These are phyloP conservation scores for Flagelloscypha sp. DNA, from an alignment of 768 basidiomycete genomes.

Conservation along the genomic window DNA sequence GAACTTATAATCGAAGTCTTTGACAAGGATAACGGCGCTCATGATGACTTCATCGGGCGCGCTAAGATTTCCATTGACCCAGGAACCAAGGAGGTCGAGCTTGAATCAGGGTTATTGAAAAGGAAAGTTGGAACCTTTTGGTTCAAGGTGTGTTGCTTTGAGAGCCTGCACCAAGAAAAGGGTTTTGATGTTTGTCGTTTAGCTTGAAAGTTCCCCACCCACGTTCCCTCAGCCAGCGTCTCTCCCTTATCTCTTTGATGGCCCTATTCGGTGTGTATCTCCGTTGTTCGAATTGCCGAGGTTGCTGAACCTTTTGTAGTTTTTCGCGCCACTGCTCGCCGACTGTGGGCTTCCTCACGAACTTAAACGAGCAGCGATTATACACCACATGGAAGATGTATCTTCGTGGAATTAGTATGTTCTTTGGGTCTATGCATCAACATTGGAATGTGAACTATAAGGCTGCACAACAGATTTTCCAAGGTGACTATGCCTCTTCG, in stretches of 20 bases:
- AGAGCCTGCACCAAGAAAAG: not conserved
- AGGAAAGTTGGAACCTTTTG: constrained; percentile 55
- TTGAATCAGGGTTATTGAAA: constrained; percentile 44
- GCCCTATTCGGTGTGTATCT: constrained; percentile 65
- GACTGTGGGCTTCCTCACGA: constrained; percentile 56
- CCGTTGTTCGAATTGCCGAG: too few relatives aligned
- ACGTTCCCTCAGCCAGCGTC: constrained; percentile 25
- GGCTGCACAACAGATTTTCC: constrained; percentile 66
- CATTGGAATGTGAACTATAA: constrained; percentile 61
- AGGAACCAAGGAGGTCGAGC: constrained; percentile 58
- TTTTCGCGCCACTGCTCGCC: constrained; percentile 68
- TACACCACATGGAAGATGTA: constrained; percentile 80
- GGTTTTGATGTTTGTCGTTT: not conserved
- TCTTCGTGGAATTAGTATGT: constrained; percentile 47
- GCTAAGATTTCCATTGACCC: constrained; percentile 44
- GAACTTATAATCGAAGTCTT: constrained; percentile 51
- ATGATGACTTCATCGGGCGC: constrained; percentile 59
- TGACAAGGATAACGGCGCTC: constrained; percentile 57
- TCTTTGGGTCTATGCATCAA: constrained; percentile 55
- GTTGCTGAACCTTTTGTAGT: too few relatives aligned
- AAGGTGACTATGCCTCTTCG: too few relatives aligned
- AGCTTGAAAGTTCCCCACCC: constrained; percentile 53
- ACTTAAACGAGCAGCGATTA: constrained; percentile 49
- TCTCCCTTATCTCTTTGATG: constrained; percentile 60
- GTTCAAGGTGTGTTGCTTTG: constrained; percentile 43